Conservation (phyloP, 768 basidiomycete genomes). For the Artomyces pyxidatus region DNA sequence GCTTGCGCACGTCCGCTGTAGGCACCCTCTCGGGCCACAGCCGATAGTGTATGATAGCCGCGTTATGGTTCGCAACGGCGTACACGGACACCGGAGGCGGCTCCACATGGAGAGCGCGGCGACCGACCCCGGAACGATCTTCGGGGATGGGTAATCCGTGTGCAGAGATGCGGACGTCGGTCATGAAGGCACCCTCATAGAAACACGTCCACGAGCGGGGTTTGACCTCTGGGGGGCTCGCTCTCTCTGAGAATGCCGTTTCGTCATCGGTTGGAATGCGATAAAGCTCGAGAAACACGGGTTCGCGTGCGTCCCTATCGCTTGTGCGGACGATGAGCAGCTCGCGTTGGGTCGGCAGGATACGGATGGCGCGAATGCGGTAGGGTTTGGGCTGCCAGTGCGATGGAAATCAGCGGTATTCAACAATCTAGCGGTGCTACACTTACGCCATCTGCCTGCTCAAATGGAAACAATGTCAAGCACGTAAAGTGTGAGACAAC, state of each 20-base stretch:
- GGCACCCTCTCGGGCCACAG: constrained; percentile 13
- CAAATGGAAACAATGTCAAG: neutral
- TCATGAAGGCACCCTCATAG: neutral
- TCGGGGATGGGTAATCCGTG: neutral
- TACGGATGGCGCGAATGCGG: neutral
- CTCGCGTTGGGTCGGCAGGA: neutral
- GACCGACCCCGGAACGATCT: neutral
- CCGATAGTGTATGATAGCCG: constrained; percentile 12
- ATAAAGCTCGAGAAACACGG: neutral
- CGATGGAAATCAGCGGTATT: neutral
- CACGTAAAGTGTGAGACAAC: neutral
- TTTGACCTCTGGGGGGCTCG: neutral
- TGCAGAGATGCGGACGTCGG: neutral
- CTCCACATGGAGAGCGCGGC: neutral
- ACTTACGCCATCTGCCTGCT: no score
- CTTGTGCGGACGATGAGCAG: neutral
- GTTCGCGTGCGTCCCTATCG: neutral
- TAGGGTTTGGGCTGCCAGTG: neutral
- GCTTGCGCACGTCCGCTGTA: constrained; percentile 6
- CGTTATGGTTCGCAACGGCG: neutral
- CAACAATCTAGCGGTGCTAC: neutral
- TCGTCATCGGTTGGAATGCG: neutral
- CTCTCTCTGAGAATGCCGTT: neutral
- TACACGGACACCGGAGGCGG: constrained; percentile 1
- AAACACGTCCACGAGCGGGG: neutral